Evolutionary conservation across 2,329 filamentous ascomycete species (phyloP).

Genomic region (Colletotrichum chrysophilum): DNA sequence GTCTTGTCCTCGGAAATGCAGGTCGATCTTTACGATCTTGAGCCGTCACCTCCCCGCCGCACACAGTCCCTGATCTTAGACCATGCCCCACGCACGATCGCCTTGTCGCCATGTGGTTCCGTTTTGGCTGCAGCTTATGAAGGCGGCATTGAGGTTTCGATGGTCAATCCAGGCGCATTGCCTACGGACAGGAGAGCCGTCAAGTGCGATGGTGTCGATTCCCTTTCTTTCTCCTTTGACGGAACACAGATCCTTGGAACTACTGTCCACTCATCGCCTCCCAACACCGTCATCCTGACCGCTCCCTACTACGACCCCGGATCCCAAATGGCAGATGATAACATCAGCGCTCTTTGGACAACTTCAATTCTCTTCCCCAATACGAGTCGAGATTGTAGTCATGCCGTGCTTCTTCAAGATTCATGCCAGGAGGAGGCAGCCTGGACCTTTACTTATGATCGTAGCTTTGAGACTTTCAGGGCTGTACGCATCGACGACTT

Average conservation of each 20-base stretch:
- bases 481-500: slow-evolving; percentile 78
- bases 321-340: slow-evolving; percentile 67
- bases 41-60: slow-evolving; percentile 67
- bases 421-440: slow-evolving; percentile 67
- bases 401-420: slow-evolving; percentile 73
- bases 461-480: slow-evolving; percentile 78
- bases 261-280: slow-evolving; percentile 66
- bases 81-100: slow-evolving; percentile 78
- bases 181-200: slow-evolving; percentile 75
- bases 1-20: slow-evolving; percentile 84
- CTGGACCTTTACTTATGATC: slow-evolving; percentile 82
- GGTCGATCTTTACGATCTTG: slow-evolving; percentile 83
- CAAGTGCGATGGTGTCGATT: slow-evolving; percentile 78
- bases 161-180: slow-evolving; percentile 68
- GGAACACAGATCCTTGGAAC: slow-evolving; percentile 81
- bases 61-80: slow-evolving; percentile 79
- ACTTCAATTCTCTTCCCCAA: slow-evolving; percentile 86
- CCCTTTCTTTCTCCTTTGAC: slow-evolving; percentile 77
- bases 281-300: slow-evolving; percentile 77
- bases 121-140: slow-evolving; percentile 86
- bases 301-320: slow-evolving; percentile 81
- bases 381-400: slow-evolving; percentile 78
- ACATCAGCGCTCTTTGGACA: slow-evolving; percentile 80
- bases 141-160: slow-evolving; percentile 87
- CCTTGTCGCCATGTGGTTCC: slow-evolving; percentile 80